Evolutionary conservation across 2,329 filamentous ascomycete species (phyloP).

Genomic region (Stylonectria norvegica): DNA sequence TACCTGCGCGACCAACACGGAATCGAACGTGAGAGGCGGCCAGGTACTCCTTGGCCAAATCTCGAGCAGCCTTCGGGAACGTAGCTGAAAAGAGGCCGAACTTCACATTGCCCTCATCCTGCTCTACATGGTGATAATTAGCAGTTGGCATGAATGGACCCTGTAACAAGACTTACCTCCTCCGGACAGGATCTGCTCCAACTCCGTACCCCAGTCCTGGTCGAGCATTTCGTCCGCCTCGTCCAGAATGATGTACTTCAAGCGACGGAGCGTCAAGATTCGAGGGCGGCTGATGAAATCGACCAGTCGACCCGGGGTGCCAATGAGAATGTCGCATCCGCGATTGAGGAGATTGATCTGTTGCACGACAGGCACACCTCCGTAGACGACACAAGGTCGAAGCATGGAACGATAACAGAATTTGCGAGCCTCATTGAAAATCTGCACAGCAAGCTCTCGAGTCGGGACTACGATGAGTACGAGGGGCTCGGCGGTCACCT

Average conservation of each 20-base stretch:
- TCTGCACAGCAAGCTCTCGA: slow-evolving; percentile 87
- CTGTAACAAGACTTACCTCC: slow-evolving; percentile 60
- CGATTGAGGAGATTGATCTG: slow-evolving; percentile 71
- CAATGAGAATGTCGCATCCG: slow-evolving; percentile 88
- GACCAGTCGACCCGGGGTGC: slow-evolving; percentile 78
- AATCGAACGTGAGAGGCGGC: slow-evolving; percentile 72
- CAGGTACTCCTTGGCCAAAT: slow-evolving; percentile 74
- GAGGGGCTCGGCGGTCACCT: slow-evolving; percentile 76
- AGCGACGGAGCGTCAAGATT: slow-evolving; percentile 67
- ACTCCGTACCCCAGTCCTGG: slow-evolving; percentile 71
- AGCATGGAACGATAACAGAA: slow-evolving; percentile 95
- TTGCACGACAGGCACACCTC: slow-evolving; percentile 68
- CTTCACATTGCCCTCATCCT: slow-evolving; percentile 67
- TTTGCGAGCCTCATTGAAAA: slow-evolving; percentile 90
- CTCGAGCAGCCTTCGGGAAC: slow-evolving; percentile 76
- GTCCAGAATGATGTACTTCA: slow-evolving; percentile 81
- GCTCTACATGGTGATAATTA: slow-evolving; percentile 48
- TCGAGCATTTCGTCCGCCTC: slow-evolving; percentile 93
- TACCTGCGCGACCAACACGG: slow-evolving; percentile 82
- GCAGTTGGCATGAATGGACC: not conserved
- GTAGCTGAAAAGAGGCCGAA: slow-evolving; percentile 92
- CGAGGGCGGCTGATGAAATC: slow-evolving; percentile 76
- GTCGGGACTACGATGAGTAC: slow-evolving; percentile 83
- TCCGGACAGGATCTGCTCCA: slow-evolving; percentile 73
- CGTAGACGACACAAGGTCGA: slow-evolving; percentile 85